A percentile compares a stretch with the other conserved stretches of the same genome.
Conservation (phyloP, 805 yeast species). For the Danielozyma ontarioensis region DNA sequence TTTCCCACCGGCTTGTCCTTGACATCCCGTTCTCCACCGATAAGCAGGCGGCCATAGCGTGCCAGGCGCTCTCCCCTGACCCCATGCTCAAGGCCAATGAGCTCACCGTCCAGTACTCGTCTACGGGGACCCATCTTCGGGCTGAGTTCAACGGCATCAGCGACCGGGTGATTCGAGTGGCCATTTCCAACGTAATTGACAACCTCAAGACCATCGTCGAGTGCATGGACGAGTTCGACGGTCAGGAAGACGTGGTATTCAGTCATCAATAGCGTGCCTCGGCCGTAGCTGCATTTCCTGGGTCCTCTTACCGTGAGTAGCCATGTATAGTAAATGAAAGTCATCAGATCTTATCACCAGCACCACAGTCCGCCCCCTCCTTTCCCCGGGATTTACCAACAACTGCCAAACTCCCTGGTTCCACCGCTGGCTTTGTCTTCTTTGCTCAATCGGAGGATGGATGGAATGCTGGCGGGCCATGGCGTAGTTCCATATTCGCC, state of each 20-base stretch:
- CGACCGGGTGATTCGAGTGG: conserved; percentile 76
- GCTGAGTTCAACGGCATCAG: conserved; percentile 56
- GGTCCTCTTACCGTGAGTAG: too few relatives aligned
- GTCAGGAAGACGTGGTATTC: conserved; percentile 21
- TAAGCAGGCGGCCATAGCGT: conserved; percentile 61
- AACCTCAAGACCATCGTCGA: conserved; percentile 72
- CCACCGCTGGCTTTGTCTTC: too few relatives aligned
- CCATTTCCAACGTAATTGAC: conserved; percentile 76
- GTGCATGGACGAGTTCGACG: conserved; percentile 69
- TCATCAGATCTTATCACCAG: too few relatives aligned
- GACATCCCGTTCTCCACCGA: conserved; percentile 58
- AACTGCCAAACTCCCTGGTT: too few relatives aligned
- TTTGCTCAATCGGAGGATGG: too few relatives aligned
- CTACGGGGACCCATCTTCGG: conserved; percentile 30
- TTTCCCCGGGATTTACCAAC: too few relatives aligned
- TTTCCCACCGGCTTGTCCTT: conserved; percentile 22
- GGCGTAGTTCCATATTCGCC: too few relatives aligned
- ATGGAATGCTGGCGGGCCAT: too few relatives aligned
- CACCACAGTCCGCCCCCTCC: too few relatives aligned
- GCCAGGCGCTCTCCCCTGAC: conserved; percentile 62
- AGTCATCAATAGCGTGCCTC: too few relatives aligned
- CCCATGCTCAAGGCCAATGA: conserved; percentile 75
- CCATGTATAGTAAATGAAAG: too few relatives aligned
- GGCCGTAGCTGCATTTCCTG: too few relatives aligned
- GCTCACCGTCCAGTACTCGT: conserved; percentile 43